Conservation (phyloP, 176 grass and related monocot genomes). For the Musa itinerans region DNA sequence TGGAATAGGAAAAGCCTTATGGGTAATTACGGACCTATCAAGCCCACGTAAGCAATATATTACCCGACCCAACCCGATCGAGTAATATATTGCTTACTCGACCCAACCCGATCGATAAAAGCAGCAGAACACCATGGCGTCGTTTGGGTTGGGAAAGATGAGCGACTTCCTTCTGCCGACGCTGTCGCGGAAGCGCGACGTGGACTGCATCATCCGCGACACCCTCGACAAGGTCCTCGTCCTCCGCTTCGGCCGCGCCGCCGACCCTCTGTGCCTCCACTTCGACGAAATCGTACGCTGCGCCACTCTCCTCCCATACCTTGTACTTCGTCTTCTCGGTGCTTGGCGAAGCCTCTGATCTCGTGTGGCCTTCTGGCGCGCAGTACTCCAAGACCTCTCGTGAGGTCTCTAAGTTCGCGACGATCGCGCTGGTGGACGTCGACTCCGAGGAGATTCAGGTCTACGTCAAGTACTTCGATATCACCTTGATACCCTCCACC, state of each 20-base stretch:
- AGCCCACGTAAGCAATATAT: too few relatives aligned
- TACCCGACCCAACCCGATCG: too few relatives aligned
- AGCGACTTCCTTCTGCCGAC: conserved; percentile 41
- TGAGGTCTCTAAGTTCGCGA: conserved; percentile 63
- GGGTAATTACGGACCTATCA: too few relatives aligned
- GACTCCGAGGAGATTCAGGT: conserved; percentile 71
- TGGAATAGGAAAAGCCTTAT: too few relatives aligned
- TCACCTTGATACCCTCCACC: conserved; percentile 59
- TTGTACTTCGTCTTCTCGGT: not conserved
- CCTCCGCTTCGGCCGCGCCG: conserved; percentile 60
- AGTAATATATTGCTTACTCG: too few relatives aligned
- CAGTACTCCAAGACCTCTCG: conserved; percentile 51
- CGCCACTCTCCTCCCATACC: not conserved
- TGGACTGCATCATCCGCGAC: conserved; percentile 54
- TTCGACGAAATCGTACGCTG: conserved; percentile 57
- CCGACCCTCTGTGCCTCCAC: conserved; percentile 59
- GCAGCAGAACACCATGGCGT: too few relatives aligned
- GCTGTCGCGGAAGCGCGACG: conserved; percentile 53
- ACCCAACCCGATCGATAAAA: too few relatives aligned
- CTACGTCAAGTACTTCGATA: conserved; percentile 88
- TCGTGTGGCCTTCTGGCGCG: not conserved
- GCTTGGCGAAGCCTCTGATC: not conserved
- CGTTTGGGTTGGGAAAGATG: conserved; percentile 24
- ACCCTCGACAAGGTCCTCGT: conserved; percentile 81
- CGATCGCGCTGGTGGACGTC: conserved; percentile 53